A percentile compares a stretch with the other conserved stretches of the same genome.
Conservation (phyloP, 257 asterid species). For the Solanum chilense region DNA sequence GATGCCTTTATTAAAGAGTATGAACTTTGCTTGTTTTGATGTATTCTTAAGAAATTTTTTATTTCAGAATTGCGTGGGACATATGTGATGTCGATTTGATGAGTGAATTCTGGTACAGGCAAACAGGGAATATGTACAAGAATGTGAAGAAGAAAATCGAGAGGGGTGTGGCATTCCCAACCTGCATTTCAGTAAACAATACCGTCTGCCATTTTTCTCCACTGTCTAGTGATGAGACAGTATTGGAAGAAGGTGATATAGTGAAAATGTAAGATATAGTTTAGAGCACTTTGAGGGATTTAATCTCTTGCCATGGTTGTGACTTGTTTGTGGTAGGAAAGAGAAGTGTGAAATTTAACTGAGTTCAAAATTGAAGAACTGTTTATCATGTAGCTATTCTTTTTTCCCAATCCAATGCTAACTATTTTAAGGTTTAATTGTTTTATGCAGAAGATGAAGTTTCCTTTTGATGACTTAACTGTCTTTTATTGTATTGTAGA, state of each 20-base stretch:
- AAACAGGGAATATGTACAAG: slow-evolving; percentile 88
- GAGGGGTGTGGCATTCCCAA: slow-evolving; percentile 88
- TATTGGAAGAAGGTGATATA: slow-evolving; percentile 66
- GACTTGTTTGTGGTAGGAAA: background rate
- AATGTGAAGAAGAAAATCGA: slow-evolving; percentile 90
- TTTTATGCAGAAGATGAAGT: background rate
- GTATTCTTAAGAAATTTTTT: background rate
- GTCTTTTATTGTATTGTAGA: background rate
- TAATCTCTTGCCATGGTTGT: background rate
- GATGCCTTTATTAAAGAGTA: slow-evolving; percentile 75
- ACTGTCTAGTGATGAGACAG: slow-evolving; percentile 55
- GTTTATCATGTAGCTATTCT: background rate
- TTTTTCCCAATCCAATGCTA: background rate
- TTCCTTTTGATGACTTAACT: background rate
- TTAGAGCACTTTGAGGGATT: background rate
- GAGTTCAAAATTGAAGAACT: background rate
- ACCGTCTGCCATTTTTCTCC: slow-evolving; percentile 89
- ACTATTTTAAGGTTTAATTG: background rate
- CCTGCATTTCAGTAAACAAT: slow-evolving; percentile 78
- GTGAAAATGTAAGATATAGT: slow-evolving; percentile 52
- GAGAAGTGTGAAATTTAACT: background rate
- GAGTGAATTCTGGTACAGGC: slow-evolving; percentile 25
- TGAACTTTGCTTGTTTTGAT: background rate
- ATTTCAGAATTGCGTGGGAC: background rate
- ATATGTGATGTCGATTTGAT: background rate